Evolutionary conservation across 2,329 filamentous ascomycete genomes (phyloP).

Genomic region (Aspergillus piperis): DNA sequence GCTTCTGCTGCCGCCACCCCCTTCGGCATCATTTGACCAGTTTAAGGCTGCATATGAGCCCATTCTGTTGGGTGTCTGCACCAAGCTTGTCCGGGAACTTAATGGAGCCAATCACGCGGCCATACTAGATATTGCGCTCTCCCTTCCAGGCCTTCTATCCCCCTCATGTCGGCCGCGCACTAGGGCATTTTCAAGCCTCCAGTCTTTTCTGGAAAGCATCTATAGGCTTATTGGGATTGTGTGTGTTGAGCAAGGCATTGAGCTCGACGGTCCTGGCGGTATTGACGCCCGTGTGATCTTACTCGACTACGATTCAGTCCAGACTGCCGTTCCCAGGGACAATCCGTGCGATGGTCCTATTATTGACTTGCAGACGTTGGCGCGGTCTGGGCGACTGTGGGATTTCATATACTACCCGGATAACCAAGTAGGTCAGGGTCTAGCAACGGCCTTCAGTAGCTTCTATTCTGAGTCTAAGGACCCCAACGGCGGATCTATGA

Average conservation of each 20-base stretch:
- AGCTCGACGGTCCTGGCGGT: conserved; percentile 67
- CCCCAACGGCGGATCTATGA: conserved; percentile 21
- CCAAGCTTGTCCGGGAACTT: conserved; percentile 47
- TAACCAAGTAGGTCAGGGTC: conserved; percentile 28
- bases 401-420: conserved; percentile 35
- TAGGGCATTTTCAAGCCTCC: conserved; percentile 66
- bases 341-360: conserved; percentile 49
- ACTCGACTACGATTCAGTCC: conserved; percentile 60
- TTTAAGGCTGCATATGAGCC: conserved; percentile 63
- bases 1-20: conserved; percentile 64
- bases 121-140: conserved; percentile 62
- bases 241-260: conserved; percentile 64
- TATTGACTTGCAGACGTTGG: conserved; percentile 51
- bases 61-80: conserved; percentile 58
- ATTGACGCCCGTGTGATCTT: conserved; percentile 76
- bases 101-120: conserved; percentile 34
- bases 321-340: conserved; percentile 17
- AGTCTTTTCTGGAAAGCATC: conserved; percentile 71
- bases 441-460: conserved; percentile 39
- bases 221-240: conserved; percentile 76
- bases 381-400: conserved; percentile 38
- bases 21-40: conserved; percentile 52
- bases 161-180: conserved; percentile 53
- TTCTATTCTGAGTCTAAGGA: conserved; percentile 24
- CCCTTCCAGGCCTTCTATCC: conserved; percentile 62